Evolutionary conservation across 768 basidiomycete species (phyloP).

Genomic region (Termitomyces sp.): DNA sequence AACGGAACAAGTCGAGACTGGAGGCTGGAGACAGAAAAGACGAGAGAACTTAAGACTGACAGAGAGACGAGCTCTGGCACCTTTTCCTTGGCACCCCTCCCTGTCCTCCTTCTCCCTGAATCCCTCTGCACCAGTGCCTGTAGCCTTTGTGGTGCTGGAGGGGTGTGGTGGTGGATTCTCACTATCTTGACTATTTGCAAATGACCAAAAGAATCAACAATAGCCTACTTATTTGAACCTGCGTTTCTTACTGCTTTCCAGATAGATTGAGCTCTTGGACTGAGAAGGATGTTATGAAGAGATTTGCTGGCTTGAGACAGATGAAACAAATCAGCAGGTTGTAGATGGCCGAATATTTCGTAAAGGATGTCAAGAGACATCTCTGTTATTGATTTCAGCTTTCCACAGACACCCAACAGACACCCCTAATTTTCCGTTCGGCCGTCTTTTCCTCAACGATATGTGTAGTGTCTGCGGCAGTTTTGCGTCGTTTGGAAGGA

Average conservation of each 20-base stretch:
- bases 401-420: too few relatives aligned
- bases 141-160: too few relatives aligned
- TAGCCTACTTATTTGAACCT: neutral
- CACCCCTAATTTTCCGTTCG: slow-evolving; percentile 13
- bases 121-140: too few relatives aligned
- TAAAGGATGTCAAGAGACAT: slow-evolving; percentile 27
- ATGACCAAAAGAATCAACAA: slow-evolving; percentile 13
- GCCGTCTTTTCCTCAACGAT: neutral
- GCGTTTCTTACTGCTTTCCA: slow-evolving; percentile 26
- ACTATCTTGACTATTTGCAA: slow-evolving; percentile 11
- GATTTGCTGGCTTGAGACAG: slow-evolving; percentile 30
- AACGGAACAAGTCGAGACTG: too few relatives aligned
- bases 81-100: too few relatives aligned
- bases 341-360: slow-evolving; percentile 32
- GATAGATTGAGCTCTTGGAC: slow-evolving; percentile 14
- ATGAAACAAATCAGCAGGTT: slow-evolving; percentile 32
- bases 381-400: slow-evolving; percentile 23
- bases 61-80: too few relatives aligned
- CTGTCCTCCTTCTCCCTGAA: too few relatives aligned
- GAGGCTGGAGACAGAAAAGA: too few relatives aligned
- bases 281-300: slow-evolving; percentile 27
- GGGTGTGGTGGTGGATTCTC: slow-evolving; percentile 14
- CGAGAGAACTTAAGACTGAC: too few relatives aligned
- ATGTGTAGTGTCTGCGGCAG: neutral
- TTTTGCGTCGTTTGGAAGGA: neutral